A percentile compares a stretch with the other conserved stretches of the same genome.
Conservation (phyloP, 345 rosid genomes). For the Citrus maxima region DNA sequence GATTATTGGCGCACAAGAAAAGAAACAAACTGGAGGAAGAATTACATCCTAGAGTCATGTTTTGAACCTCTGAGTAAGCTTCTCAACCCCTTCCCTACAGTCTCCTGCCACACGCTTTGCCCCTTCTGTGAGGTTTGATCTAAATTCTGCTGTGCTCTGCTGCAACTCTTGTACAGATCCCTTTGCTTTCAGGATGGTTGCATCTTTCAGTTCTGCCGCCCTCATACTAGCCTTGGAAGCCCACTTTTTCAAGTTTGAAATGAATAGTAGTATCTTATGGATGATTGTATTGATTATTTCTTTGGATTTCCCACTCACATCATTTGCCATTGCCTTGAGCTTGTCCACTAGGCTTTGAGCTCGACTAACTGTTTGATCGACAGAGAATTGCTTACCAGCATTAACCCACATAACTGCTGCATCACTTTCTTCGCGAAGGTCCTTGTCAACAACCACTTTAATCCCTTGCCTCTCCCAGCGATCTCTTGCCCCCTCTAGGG, state of each 20-base stretch:
- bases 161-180: constrained; percentile 50
- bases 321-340: constrained; percentile 56
- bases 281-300: constrained; percentile 47
- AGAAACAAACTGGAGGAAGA: not conserved
- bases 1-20: constrained; percentile 7
- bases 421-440: constrained; percentile 64
- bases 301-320: constrained; percentile 50
- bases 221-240: constrained; percentile 19
- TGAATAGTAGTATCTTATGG: constrained; percentile 38
- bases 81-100: constrained; percentile 61
- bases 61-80: constrained; percentile 63
- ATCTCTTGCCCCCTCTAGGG: constrained; percentile 80
- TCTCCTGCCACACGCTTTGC: constrained; percentile 58
- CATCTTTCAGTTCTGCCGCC: constrained; percentile 28
- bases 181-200: constrained; percentile 29
- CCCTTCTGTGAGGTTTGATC: constrained; percentile 49
- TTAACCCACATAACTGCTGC: constrained; percentile 57
- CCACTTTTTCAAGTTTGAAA: constrained; percentile 48
- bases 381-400: constrained; percentile 47
- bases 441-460: constrained; percentile 73
- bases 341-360: constrained; percentile 49
- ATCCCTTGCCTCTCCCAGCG: constrained; percentile 87
- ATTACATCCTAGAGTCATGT: constrained; percentile 10
- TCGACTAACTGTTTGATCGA: constrained; percentile 55
- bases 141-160: constrained; percentile 47